A percentile compares a stretch with the other conserved stretches of the same genome.
These are phyloP conservation scores for Penicillium turbatum DNA, from an alignment of 495 filamentous ascomycete species.

Conservation along the genomic window DNA sequence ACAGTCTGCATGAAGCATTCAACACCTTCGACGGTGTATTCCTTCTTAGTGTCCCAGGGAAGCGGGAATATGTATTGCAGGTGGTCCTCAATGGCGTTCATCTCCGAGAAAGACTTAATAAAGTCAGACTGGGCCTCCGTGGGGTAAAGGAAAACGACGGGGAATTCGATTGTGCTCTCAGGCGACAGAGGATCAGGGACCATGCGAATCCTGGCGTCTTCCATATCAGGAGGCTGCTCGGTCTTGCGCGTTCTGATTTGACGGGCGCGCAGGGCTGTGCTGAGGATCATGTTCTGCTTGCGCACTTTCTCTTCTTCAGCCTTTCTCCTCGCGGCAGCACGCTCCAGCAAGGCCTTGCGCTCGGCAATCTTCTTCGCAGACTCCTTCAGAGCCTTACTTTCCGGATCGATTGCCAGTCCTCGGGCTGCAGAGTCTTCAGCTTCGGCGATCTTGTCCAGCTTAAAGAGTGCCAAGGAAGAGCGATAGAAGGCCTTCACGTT, in stretches of 20 bases:
- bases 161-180: slow-evolving; percentile 65
- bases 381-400: slow-evolving; percentile 53
- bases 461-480: slow-evolving; percentile 67
- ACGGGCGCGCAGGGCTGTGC: slow-evolving; percentile 69
- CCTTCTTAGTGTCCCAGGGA: slow-evolving; percentile 74
- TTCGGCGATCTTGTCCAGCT: slow-evolving; percentile 66
- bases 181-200: slow-evolving; percentile 70
- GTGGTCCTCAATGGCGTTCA: slow-evolving; percentile 62
- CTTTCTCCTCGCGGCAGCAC: slow-evolving; percentile 35
- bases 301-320: slow-evolving; percentile 49
- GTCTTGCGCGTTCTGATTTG: slow-evolving; percentile 63
- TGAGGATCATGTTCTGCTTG: slow-evolving; percentile 56
- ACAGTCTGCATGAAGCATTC: slow-evolving; percentile 87
- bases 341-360: slow-evolving; percentile 38
- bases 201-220: slow-evolving; percentile 66
- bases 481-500: slow-evolving; percentile 92
- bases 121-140: slow-evolving; percentile 77
- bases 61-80: slow-evolving; percentile 73
- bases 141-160: slow-evolving; percentile 79
- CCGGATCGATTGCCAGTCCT: slow-evolving; percentile 64
- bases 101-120: slow-evolving; percentile 78
- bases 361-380: slow-evolving; percentile 53
- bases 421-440: slow-evolving; percentile 69
- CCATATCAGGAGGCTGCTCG: slow-evolving; percentile 72
- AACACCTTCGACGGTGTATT: slow-evolving; percentile 61